phyloP scores from a whole-genome alignment of 768 basidiomycete genomes.

The Chalciporus pseudorubinellus region DNA sequence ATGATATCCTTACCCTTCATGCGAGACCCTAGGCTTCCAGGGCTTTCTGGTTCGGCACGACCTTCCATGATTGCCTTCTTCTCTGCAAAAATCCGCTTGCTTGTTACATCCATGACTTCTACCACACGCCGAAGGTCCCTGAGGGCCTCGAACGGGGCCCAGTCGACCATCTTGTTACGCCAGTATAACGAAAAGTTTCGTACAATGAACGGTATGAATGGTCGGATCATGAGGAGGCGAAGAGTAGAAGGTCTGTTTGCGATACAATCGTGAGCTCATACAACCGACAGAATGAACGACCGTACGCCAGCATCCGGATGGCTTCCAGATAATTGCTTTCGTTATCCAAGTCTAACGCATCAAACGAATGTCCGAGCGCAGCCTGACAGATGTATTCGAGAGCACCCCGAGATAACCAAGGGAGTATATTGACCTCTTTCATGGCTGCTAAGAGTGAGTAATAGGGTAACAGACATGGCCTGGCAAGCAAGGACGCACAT shows the following conservation, averaged over 20 bases:
- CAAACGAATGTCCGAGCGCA: conserved; percentile 34
- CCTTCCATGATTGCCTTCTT: conserved; percentile 28
- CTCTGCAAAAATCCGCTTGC: conserved; percentile 26
- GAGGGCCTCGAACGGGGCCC: conserved; percentile 29
- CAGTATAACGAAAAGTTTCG: conserved; percentile 28
- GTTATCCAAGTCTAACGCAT: conserved; percentile 25
- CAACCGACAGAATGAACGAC: neutral
- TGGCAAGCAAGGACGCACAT: conserved; percentile 13
- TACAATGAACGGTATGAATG: conserved; percentile 31
- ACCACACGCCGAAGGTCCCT: conserved; percentile 26
- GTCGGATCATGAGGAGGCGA: conserved; percentile 30
- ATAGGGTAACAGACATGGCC: neutral
- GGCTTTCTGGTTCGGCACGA: conserved; percentile 5
- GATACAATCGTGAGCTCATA: neutral
- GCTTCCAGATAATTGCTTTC: conserved; percentile 30
- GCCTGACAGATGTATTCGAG: conserved; percentile 38
- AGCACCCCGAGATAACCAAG: conserved; percentile 33
- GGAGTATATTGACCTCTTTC: conserved; percentile 33
- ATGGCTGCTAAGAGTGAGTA: conserved; percentile 14
- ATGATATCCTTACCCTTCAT: conserved; percentile 36
- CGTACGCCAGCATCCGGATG: conserved; percentile 33
- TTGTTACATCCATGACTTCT: conserved; percentile 29
- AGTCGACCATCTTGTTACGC: conserved; percentile 35
- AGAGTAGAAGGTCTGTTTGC: conserved; percentile 24
- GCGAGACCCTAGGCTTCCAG: conserved; percentile 7